A percentile compares a stretch with the other conserved stretches of the same genome.
These are phyloP conservation scores for Pythium vanterpoolii DNA, from an alignment of 352 stramenopile genomes.

Conservation along the genomic window DNA sequence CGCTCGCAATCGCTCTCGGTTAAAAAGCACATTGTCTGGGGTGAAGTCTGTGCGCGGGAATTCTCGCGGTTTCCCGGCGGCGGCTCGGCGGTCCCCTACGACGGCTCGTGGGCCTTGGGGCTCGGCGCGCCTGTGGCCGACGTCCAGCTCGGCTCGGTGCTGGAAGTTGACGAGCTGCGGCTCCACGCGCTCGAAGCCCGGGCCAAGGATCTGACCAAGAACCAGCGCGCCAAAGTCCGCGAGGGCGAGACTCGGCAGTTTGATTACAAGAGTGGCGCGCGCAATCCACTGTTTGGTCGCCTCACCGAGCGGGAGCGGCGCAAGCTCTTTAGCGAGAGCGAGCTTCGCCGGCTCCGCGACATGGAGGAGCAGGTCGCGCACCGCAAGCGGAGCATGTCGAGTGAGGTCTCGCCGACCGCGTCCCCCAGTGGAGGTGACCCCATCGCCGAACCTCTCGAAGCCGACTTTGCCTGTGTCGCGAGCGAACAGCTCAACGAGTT, in stretches of 20 bases:
- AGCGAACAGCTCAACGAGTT: conserved; percentile 85
- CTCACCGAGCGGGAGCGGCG: conserved; percentile 71
- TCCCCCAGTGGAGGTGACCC: not conserved
- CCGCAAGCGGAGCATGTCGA: conserved; percentile 16
- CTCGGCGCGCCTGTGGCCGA: conserved; percentile 61
- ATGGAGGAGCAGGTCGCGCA: conserved; percentile 16
- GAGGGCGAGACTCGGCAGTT: conserved; percentile 78
- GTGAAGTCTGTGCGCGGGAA: conserved; percentile 60
- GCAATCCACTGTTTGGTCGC: conserved; percentile 77
- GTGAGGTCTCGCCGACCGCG: not conserved
- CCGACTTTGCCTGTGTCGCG: conserved; percentile 74
- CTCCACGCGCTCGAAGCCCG: conserved; percentile 49
- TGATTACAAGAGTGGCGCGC: conserved; percentile 64
- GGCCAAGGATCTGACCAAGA: conserved; percentile 60
- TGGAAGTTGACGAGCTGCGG: conserved; percentile 57
- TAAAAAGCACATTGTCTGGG: conserved; percentile 79
- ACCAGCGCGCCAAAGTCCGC: conserved; percentile 47
- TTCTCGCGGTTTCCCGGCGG: conserved; percentile 79
- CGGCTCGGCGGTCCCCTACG: conserved; percentile 69
- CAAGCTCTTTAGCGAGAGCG: conserved; percentile 51
- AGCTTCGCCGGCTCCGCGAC: conserved; percentile 23
- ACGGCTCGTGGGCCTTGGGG: conserved; percentile 78
- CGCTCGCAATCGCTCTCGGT: conserved; percentile 59
- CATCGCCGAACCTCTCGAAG: not conserved
- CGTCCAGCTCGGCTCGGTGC: conserved; percentile 63